Evolutionary conservation across 2,329 filamentous ascomycete species (phyloP), one percentile per base, ranked within the genome.

Genomic region (Trichoderma asperellum): DNA sequence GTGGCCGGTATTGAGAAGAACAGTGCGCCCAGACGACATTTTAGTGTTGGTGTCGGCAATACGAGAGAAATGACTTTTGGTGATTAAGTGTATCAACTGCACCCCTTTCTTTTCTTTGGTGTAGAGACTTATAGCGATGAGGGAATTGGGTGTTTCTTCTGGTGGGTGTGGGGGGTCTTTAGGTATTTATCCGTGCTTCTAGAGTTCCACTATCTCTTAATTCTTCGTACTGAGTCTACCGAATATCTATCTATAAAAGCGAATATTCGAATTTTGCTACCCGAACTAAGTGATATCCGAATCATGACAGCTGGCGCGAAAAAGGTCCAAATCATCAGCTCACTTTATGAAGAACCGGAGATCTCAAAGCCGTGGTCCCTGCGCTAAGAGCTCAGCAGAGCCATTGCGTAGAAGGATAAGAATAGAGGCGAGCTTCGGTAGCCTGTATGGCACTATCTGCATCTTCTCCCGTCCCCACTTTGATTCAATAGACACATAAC

Each of bases 1-100:
- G 75, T 87, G 86, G 73, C 91, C 90, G 63, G 86, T 85, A 81
- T 85, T 89, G 74, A 89, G 84, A 72, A 85, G 87, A 73, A 88
- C 86, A 79, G 87, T 82, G 73, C 78, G 80, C 68, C 82, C 85
- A 76, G 82, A 80, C 76, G 87, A 89, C 87, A 90, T 89, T 32
- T 61, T 61, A 55, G 32, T 21, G n/a, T 29, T 55, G 40, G 12
- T 65, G 24, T 37, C n/a, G 16, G 56, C 32, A 8, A 37, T 16
- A 58, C 5, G 12, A 21, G 32, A 49, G 12, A n/a, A 32, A 43
- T 10, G 40, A 29, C 2, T 6, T 52, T 4, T 35, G 18, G 47
- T 27, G 32, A 27, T 35, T 4, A 24, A 35, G 29, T 52, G n/a
- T 35, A 32, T 10, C 27, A 14, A 14, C 14, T 55, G 14, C 27